These are phyloP conservation scores for Dactylellina parvicollis DNA, from an alignment of 2,329 filamentous ascomycete genomes.

Conservation along the genomic window DNA sequence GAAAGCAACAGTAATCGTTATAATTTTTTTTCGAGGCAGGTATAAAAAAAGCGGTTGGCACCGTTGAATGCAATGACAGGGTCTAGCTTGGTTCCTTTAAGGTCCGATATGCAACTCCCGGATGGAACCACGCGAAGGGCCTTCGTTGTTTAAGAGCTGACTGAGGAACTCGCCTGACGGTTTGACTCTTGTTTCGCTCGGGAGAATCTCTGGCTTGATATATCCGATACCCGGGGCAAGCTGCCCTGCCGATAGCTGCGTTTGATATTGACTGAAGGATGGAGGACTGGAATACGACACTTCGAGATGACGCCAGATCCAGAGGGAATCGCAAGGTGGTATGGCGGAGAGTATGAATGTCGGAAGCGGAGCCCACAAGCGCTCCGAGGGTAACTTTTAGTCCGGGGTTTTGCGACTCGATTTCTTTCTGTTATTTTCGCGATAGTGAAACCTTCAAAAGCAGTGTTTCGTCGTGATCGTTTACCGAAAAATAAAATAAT, in stretches of 20 bases:
- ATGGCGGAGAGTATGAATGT: slow-evolving; percentile 21
- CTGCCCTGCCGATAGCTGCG: slow-evolving; percentile 27
- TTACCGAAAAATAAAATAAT: slow-evolving; percentile 19
- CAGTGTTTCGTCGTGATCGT: slow-evolving; percentile 4
- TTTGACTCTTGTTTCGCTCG: slow-evolving; percentile 27
- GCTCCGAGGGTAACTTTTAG: slow-evolving; percentile 29
- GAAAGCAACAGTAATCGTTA: slow-evolving; percentile 35
- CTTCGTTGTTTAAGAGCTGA: slow-evolving; percentile 30
- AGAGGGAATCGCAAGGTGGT: slow-evolving; percentile 16
- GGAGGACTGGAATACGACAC: slow-evolving; percentile 16
- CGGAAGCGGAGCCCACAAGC: background rate
- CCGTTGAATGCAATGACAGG: slow-evolving; percentile 39
- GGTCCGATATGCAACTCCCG: slow-evolving; percentile 51
- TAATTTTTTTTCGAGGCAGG: slow-evolving; percentile 46
- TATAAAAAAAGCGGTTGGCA: slow-evolving; percentile 10
- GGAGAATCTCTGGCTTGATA: slow-evolving; percentile 31
- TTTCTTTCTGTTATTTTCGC: slow-evolving; percentile 8
- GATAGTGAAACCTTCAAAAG: slow-evolving; percentile 34
- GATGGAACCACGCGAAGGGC: slow-evolving; percentile 29
- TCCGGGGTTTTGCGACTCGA: slow-evolving; percentile 4
- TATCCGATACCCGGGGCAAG: slow-evolving; percentile 30
- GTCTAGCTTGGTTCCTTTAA: slow-evolving; percentile 22
- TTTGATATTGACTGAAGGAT: slow-evolving; percentile 30
- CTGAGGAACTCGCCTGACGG: slow-evolving; percentile 20
- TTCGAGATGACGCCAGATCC: slow-evolving; percentile 9